Evolutionary conservation across 2,329 filamentous ascomycete genomes (phyloP).

Genomic region (Drechslerella coelobrocha): DNA sequence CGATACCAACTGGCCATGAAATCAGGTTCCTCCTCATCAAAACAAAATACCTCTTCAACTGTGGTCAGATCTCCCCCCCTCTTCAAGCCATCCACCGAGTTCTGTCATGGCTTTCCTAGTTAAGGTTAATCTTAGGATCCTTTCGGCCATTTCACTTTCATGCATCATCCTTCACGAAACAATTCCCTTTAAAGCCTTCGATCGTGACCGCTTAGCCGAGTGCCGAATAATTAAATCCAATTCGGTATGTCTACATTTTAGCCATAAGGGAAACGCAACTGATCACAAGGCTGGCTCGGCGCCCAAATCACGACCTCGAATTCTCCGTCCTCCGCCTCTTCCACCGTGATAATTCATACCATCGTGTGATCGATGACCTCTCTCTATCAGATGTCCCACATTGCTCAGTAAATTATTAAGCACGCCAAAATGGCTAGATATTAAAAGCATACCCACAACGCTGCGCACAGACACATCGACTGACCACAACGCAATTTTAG

Average conservation of each 20-base stretch:
- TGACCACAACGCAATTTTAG: constrained; percentile 1
- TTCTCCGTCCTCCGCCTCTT: constrained; percentile 16
- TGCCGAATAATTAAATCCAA: constrained; percentile 23
- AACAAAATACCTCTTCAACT: constrained; percentile 31
- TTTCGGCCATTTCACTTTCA: constrained; percentile 14
- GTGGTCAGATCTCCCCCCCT: constrained; percentile 11
- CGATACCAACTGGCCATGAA: constrained; percentile 1
- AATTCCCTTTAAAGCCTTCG: constrained; percentile 26
- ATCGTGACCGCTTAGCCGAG: constrained; percentile 50
- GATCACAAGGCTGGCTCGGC: constrained; percentile 43
- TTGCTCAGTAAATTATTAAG: constrained; percentile 3
- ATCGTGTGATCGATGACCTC: constrained; percentile 51
- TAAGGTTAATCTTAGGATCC: constrained; percentile 40
- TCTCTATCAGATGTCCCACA: constrained; percentile 39
- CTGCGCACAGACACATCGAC: not conserved
- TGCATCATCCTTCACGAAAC: constrained; percentile 17
- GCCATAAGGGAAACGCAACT: constrained; percentile 48
- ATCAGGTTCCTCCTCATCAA: constrained; percentile 8
- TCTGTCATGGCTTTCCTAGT: constrained; percentile 49
- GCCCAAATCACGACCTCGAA: not conserved
- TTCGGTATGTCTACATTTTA: constrained; percentile 32
- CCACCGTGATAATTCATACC: constrained; percentile 25
- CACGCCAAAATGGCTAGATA: not conserved
- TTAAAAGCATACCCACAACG: not conserved
- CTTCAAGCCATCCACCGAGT: not conserved